A percentile compares a stretch with the other conserved stretches of the same genome.
These are phyloP conservation scores for Dendryphion nanum DNA, from an alignment of 2,329 filamentous ascomycete genomes.

Conservation along the genomic window DNA sequence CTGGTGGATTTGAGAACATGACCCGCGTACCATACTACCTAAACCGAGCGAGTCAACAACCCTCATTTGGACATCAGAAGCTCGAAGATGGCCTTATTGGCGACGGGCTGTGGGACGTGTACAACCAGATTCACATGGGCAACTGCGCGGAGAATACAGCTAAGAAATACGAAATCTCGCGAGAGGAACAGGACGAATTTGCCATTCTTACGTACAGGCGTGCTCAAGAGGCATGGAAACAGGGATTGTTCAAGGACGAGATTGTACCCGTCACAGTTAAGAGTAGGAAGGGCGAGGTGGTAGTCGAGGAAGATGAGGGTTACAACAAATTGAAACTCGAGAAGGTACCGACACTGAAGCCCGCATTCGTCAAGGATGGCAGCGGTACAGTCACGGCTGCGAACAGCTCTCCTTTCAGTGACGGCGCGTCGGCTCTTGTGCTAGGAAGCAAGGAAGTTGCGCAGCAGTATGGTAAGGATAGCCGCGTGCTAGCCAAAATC, in stretches of 20 bases:
- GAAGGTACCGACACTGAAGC: conserved; percentile 82
- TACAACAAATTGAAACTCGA: conserved; percentile 84
- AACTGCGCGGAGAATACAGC: conserved; percentile 94
- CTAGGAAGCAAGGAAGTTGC: conserved; percentile 79
- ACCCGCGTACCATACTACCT: conserved; percentile 89
- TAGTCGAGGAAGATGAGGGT: conserved; percentile 83
- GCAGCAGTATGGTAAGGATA: conserved; percentile 72
- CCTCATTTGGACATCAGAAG: conserved; percentile 82
- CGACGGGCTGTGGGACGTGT: conserved; percentile 94
- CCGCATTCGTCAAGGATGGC: conserved; percentile 84
- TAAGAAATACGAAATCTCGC: conserved; percentile 76
- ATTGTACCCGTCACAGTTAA: conserved; percentile 85
- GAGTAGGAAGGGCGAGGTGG: conserved; percentile 72
- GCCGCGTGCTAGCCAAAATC: conserved; percentile 82
- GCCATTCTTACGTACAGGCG: conserved; percentile 86
- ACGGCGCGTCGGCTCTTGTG: conserved; percentile 88
- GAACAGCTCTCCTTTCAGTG: conserved; percentile 91
- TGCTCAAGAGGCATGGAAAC: conserved; percentile 85
- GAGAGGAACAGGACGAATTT: conserved; percentile 88
- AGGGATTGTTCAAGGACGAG: conserved; percentile 81
- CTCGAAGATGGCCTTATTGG: conserved; percentile 91
- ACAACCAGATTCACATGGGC: conserved; percentile 97
- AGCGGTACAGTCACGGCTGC: conserved; percentile 93
- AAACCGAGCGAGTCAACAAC: conserved; percentile 75
- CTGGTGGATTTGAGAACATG: conserved; percentile 99